Evolutionary conservation across 1,284 basidiomycete genomes (phyloP), one percentile per base, ranked within the genome.

Genomic region (Sphaerobolus stellatus): DNA sequence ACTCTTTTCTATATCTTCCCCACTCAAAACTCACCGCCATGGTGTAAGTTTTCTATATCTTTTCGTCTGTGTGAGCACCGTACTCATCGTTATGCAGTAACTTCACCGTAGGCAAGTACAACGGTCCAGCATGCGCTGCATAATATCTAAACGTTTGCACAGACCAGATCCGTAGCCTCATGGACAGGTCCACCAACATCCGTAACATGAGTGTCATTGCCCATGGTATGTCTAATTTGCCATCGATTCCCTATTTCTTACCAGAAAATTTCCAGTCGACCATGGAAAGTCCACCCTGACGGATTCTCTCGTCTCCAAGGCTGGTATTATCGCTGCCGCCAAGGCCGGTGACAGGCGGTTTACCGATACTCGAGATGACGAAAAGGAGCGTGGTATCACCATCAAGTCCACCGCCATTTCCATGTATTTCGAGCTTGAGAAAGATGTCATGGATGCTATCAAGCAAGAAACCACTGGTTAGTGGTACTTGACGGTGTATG

Each of bases 341-440:
- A 98, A 98, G 76, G 94, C 97, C 62, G 96, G 95, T 75, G 95
- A 98, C 63, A 84, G 92, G 84, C 94, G 97, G 66, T 98, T 96
- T 75, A 99, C 93, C 63, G 96, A 99, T 77, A 99, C 97, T 66
- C 80, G 96, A 82, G 86, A 92, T 40, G 97, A 99, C 73, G 97
- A 99, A 81, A 99, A 98, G 74, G 97, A 99, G 75, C 95, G 97
- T 79, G 97, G 97, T 83, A 99, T 99, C 70, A 99, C 97, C 58
- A 99, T 99, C 81, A 99, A 99, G 80, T 99, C 97, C 48, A 99
- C 97, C 46, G 97, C 96, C 71, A 98, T 99, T 74, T 98, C 97
- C 59, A 99, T 99, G 97, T 98, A 97, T 80, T 99, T 99, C 74
- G 88, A 94, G 78, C 83, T 99, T 69, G 74, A 82, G 71, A 94